Base-by-base conservation (phyloP, 495 filamentous ascomycete species). In the Ramalina intermedia region DNA sequence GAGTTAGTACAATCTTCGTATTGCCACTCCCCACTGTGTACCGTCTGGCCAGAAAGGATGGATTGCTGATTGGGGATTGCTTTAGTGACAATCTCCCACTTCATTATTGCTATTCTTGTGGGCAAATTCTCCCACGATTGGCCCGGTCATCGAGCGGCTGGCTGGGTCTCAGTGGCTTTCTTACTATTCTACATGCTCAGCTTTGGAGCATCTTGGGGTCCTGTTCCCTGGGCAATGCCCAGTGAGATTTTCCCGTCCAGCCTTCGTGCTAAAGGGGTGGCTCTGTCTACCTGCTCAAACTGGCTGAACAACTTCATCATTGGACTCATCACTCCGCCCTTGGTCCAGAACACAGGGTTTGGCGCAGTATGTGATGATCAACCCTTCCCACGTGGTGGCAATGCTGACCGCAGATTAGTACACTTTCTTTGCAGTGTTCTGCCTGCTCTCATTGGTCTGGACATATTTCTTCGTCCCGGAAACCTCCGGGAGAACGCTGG, bases 271-370 rank as follows among this genome's bases (percentile, higher is more conserved):
- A 75, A 78, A 50, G 68, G 73, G 46, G 67, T 74, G 3, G 70
- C 71, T 17, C 53, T 75, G 13, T 67, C 69, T 2, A 76, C 73
- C 2, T 71, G 66, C 52, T 71, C 70, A 2, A 75, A 72, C 46
- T 78, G 74, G 73, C 49, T 75, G 1, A 75, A 72, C 53, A 77
- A 77, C 54, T 76, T 77, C 52, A 71, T 78, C 37, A 73, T 76
- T 36, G 70, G 53, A 17, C 54, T 47, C 13, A 53, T 54, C 18
- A 48, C 47, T 38, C 51, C 55, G n/a, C 74, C 72, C 3, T 58
- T 79, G 1, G 67, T 79, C 18, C 61, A 75, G 49, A 67, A 70
- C 46, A 75, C 71, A 0, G 71, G 72, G 2, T 78, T 70, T 58
- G 75, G 75, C 3, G 65, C 72, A 20, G 26, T 33, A 45, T n/a